A percentile compares a stretch with the other conserved stretches of the same genome.
Evolutionary conservation across 108 stramenopile species (phyloP).

Genomic region (Conticribra guillardii): DNA sequence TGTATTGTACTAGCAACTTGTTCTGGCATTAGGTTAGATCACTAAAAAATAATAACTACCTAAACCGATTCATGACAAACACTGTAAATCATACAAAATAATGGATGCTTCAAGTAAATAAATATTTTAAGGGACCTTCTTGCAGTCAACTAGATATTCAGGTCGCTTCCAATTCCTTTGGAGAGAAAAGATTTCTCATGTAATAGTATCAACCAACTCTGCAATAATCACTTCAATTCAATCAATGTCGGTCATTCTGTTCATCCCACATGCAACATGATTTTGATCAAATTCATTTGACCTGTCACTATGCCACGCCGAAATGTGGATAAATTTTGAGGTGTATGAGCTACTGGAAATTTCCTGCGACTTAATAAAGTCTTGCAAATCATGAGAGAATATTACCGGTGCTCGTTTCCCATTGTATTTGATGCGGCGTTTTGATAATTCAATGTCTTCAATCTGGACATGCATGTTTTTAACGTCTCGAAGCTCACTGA

Average conservation of each 20-base stretch:
- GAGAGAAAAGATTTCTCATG: background rate
- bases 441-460: slow-evolving; percentile 53
- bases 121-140: too few species aligned
- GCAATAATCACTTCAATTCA: background rate
- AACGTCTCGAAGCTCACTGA: slow-evolving; percentile 34
- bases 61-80: too few species aligned
- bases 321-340: background rate
- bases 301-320: background rate
- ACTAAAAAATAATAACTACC: too few species aligned
- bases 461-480: slow-evolving; percentile 39
- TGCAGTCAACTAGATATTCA: too few species aligned
- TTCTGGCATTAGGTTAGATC: too few species aligned
- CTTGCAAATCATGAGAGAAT: too few species aligned
- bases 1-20: too few species aligned
- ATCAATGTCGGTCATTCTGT: background rate
- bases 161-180: too few species aligned
- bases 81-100: too few species aligned
- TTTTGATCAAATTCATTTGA: background rate
- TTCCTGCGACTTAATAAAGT: too few species aligned
- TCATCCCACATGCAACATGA: background rate
- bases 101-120: too few species aligned
- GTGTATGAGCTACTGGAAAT: background rate
- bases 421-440: slow-evolving; percentile 46
- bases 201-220: too few species aligned
- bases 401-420: background rate